Evolutionary conservation across 2,329 filamentous ascomycete genomes (phyloP).

Genomic region (Pestalotiopsis sp.): DNA sequence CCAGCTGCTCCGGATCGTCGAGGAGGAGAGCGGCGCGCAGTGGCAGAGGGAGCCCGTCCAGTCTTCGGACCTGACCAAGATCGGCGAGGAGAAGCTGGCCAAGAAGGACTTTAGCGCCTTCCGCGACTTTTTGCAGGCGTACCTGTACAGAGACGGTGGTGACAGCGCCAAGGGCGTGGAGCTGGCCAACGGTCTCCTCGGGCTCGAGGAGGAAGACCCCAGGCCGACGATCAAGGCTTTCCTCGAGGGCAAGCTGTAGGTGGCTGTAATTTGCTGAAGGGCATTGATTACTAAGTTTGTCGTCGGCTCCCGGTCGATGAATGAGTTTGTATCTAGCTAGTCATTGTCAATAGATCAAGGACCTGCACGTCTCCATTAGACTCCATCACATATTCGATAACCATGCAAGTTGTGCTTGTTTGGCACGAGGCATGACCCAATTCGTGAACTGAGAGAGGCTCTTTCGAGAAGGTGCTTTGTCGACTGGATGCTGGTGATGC

Average conservation of each 20-base stretch:
- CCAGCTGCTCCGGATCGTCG: conserved; percentile 54
- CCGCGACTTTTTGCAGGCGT: conserved; percentile 25
- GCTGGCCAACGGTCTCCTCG: conserved; percentile 26
- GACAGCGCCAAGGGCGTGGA: conserved; percentile 21
- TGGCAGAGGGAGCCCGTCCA: conserved; percentile 47
- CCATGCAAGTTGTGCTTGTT: background rate
- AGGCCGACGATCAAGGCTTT: conserved; percentile 24
- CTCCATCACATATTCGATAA: background rate
- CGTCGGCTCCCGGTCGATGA: no score
- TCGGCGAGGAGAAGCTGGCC: conserved; percentile 43
- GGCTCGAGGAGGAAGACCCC: conserved; percentile 29
- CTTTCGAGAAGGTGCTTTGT: background rate
- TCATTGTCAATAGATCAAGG: background rate
- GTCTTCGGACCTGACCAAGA: conserved; percentile 37
- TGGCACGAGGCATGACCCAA: background rate
- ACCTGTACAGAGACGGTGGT: conserved; percentile 29
- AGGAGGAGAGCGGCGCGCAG: conserved; percentile 53
- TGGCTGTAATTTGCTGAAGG: no score
- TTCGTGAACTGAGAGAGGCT: background rate
- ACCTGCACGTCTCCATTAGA: background rate
- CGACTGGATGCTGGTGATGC: background rate
- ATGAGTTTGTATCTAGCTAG: background rate
- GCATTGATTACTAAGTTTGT: no score
- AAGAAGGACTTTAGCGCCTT: conserved; percentile 41
- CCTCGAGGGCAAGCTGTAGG: conserved; percentile 17